Evolutionary conservation across 2,329 filamentous ascomycete species (phyloP).

Genomic region (Escovopsis sp.): DNA sequence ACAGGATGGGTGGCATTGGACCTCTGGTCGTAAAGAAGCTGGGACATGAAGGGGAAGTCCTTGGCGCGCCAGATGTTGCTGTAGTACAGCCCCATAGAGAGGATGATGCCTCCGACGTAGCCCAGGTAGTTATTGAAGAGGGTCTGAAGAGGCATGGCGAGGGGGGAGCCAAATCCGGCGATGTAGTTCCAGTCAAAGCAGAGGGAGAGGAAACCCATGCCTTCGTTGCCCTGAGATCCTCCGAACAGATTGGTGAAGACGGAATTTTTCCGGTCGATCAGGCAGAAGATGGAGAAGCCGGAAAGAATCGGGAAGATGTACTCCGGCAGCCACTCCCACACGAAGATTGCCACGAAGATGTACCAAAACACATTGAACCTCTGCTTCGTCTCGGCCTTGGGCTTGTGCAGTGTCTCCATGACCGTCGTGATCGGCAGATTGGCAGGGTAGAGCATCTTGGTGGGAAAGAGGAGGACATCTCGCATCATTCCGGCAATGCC

Average conservation of each 20-base stretch:
- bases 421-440: constrained; percentile 17
- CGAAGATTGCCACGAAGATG: constrained; percentile 23
- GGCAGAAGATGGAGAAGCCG: constrained; percentile 24
- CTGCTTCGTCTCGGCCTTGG: constrained; percentile 19
- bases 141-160: constrained; percentile 24
- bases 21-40: constrained; percentile 22
- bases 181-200: constrained; percentile 30
- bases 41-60: constrained; percentile 12
- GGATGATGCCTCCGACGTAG: constrained; percentile 19
- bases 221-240: constrained; percentile 23
- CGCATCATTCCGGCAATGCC: constrained; percentile 33
- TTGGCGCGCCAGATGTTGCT: constrained; percentile 8
- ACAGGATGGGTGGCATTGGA: constrained; percentile 22
- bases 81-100: constrained; percentile 21
- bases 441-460: constrained; percentile 23
- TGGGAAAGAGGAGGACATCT: constrained; percentile 30
- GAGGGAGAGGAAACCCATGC: constrained; percentile 25
- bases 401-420: constrained; percentile 16
- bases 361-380: constrained; percentile 26
- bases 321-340: constrained; percentile 34
- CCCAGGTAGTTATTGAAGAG: constrained; percentile 25
- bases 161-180: constrained; percentile 15
- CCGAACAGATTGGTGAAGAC: constrained; percentile 36
- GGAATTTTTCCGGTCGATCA: constrained; percentile 24
- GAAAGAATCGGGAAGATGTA: constrained; percentile 29